Evolutionary conservation across 371 early-diverging fungal genomes (phyloP), one percentile per base, ranked within the genome.

Genomic region (Mucor saturninus): DNA sequence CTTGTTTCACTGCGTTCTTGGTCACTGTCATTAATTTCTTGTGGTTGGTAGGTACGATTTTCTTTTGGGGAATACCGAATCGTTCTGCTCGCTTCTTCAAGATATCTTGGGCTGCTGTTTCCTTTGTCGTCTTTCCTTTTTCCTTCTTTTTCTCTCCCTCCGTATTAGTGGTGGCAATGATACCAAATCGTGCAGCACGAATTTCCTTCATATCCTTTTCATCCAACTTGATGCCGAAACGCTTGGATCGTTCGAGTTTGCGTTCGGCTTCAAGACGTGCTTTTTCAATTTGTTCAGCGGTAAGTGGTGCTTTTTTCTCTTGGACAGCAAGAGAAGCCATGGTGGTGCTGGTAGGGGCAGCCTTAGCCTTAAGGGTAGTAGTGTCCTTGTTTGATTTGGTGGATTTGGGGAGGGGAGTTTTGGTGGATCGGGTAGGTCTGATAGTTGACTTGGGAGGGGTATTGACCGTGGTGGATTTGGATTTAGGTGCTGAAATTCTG

Each of bases 31-130:
- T 39, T 46, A 7, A 6, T n/a, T 45, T 30, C 13, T 59, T 59
- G 14, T 29, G 10, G 2, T 29, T 15, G 10, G 5, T 28, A 40
- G 43, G 32, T 29, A 9, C 52, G 30, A 13, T 15, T 10, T 30
- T 37, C 21, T 53, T 53, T 5, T 31, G 21, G 21, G 56, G 45
- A 15, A 56, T n/a, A 31, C 56, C 56, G 15, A 83, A 85, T 51
- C 83, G 64, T 39, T 81, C 84, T n/a, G 81, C 80, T 37, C 86
- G 73, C 57, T 78, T 75, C 58, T 80, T 80, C 28, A 86, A 54
- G 7, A 65, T 59, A 8, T 80, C 83, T 43, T 64, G 46, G 21
- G 21, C 21, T 35, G 53, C 7, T 11, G 59, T 32, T 14, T 39
- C 42, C 21, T 38, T 7, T 5, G 38, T 38, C 6, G 15, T 2